These are phyloP conservation scores for Ogataea nonfermentans DNA, from an alignment of 805 yeast species.

Conservation along the genomic window DNA sequence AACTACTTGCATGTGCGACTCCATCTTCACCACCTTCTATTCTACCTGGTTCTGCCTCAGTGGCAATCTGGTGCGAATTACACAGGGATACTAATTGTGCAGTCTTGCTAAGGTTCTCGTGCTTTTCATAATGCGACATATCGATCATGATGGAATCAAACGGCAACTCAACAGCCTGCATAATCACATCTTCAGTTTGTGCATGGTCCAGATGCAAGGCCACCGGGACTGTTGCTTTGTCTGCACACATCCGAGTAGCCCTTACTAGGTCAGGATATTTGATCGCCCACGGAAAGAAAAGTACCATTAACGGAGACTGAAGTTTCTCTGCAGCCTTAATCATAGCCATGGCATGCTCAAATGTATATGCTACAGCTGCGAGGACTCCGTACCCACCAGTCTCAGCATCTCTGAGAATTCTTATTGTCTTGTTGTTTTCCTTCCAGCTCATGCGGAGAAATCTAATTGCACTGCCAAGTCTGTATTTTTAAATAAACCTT, in stretches of 20 bases:
- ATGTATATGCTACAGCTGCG: constrained; percentile 36
- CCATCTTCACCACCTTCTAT: constrained; percentile 41
- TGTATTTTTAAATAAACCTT: no score
- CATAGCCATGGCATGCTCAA: constrained; percentile 36
- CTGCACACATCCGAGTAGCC: constrained; percentile 28
- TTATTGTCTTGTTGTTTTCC: constrained; percentile 28
- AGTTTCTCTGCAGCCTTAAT: constrained; percentile 36
- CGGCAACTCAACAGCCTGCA: constrained; percentile 33
- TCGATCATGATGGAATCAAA: constrained; percentile 41
- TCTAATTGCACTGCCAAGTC: no score
- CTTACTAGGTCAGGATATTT: constrained; percentile 31
- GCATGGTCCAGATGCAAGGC: constrained; percentile 39
- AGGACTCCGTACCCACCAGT: constrained; percentile 34
- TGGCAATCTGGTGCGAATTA: constrained; percentile 30
- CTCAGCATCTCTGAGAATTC: constrained; percentile 34
- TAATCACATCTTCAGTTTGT: constrained; percentile 32
- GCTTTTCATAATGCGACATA: constrained; percentile 37
- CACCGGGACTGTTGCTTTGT: constrained; percentile 35
- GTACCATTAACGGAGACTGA: constrained; percentile 35
- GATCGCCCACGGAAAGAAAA: constrained; percentile 39
- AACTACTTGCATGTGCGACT: constrained; percentile 24
- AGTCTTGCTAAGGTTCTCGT: constrained; percentile 33
- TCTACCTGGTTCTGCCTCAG: constrained; percentile 41
- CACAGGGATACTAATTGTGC: constrained; percentile 33
- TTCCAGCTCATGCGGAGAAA: constrained; percentile 16